Evolutionary conservation across 2,329 filamentous ascomycete species (phyloP), one percentile per base, ranked within the genome.

Genomic region (Chalaropsis ovoidea): DNA sequence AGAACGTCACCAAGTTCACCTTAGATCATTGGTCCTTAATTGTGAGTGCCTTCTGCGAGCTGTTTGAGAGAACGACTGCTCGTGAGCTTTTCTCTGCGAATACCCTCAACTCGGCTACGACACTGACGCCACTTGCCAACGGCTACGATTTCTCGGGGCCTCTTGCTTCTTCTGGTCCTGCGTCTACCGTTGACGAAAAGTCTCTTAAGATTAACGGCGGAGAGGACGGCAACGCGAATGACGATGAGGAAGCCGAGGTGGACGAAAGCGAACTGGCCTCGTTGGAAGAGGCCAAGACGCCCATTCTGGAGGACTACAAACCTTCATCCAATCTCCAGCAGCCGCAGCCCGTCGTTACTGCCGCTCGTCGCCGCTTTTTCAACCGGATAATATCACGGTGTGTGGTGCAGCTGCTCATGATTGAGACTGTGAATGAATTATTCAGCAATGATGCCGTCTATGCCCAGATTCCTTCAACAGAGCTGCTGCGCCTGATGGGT

Each of bases 311-410:
- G 74, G 92, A 97, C 73, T 97, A 95, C 77, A 89, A 87, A 69
- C 89, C 90, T 4, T 81, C 86, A 45, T 83, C 84, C 27, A 85
- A 82, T 64, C 79, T 91, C 15, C 91, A 95, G 74, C 90, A 94
- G 74, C 90, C 95, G 67, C 90, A 93, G 0, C 83, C 96, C 5
- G 89, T 95, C 0, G 93, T 99, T 4, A 97, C 94, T 0, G 90
- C 91, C 1, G 91, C 94, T 0, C 88, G 94, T 31, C 85, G 94
- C 43, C 88, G 92, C 63, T 96, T 96, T 79, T 99, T 99, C 81
- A 99, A 99, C 77, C 89, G 93, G 70, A 99, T 99, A 75, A 99
- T 99, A 75, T 96, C 93, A 15, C 93, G 95, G 70, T 99, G 94
- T 74, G 95, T 99, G 3, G 80, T 99, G 8, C 95, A 99, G 75